Evolutionary conservation across 352 stramenopile genomes (phyloP), one percentile per base, ranked within the genome.

Genomic region (Pythium diclinum): DNA sequence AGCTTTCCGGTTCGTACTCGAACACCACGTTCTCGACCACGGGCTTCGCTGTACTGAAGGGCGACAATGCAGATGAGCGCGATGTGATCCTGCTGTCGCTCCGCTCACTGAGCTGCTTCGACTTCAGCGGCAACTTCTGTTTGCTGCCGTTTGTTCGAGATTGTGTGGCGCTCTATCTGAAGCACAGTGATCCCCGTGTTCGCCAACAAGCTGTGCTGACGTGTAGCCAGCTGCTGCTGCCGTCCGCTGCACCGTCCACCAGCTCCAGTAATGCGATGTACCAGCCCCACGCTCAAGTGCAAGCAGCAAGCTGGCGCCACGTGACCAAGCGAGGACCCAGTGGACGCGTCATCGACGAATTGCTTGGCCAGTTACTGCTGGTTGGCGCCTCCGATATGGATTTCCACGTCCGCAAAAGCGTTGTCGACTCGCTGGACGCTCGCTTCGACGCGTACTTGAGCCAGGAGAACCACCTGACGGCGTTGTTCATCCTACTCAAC

Each of bases 121-220:
- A 91, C 59, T 96, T 98, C 57, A 89, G 88, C 56, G 85, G 89
- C 13, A 93, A 82, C n/a, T 95, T 98, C 51, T 96, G 91, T 54
- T 71, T 99, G 7, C 70, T 99, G 44, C 96, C 96, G 8, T 98
- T 99, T 75, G 89, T 98, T 14, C 83, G 93, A 19, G 90, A 99
- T 68, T 96, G 97, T 32, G 94, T 98, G 36, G 76, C 89, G 1
- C 67, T 91, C 34, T 99, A 99, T 67, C 73, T 99, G 32, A 88
- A 83, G 33, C 94, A 98, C 62, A 77, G 85, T 6, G 92, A 97
- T 30, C 77, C 77, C 19, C 82, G 88, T 40, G 92, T 99, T 38
- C 81, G 97, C 14, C 88, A 96, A 60, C 92, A 98, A 74, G 87
- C 88, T 2, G 87, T 94, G 3, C 74, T 92, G 36, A 94, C 87